Evolutionary conservation across 305 asterid species (phyloP).

Genomic region (Fraxinus xanthoxyloides): DNA sequence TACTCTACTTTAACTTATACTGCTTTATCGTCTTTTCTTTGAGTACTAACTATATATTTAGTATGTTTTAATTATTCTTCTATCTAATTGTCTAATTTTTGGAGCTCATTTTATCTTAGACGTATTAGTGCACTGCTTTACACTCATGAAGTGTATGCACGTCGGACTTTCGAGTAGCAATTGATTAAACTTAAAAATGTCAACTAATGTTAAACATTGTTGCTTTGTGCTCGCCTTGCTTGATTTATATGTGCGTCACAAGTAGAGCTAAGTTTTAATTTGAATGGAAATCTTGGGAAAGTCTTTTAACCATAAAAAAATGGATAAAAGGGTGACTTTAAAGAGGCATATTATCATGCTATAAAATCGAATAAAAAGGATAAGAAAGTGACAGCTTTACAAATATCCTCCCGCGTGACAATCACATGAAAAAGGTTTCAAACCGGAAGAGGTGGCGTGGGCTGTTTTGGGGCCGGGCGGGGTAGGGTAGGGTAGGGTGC

Average conservation of each 20-base stretch:
- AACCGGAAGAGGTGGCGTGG: not conserved
- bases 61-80: not conserved
- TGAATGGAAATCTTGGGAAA: not conserved
- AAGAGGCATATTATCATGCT: not conserved
- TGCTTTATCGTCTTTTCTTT: not conserved
- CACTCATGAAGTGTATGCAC: not conserved
- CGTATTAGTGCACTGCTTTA: not conserved
- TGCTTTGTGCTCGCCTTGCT: not conserved
- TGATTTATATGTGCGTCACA: not conserved
- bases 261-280: not conserved
- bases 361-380: not conserved
- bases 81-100: not conserved
- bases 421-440: not conserved
- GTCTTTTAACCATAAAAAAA: not conserved
- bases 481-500: not conserved
- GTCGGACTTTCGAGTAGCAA: not conserved
- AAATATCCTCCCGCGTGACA: not conserved
- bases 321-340: not conserved
- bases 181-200: not conserved
- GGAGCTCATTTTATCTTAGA: not conserved
- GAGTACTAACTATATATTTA: not conserved
- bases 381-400: not conserved
- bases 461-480: not conserved
- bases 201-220: not conserved
- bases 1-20: not conserved